Base-by-base conservation (phyloP, 2,329 filamentous ascomycete genomes). In the Aspergillus hiratsukae region DNA sequence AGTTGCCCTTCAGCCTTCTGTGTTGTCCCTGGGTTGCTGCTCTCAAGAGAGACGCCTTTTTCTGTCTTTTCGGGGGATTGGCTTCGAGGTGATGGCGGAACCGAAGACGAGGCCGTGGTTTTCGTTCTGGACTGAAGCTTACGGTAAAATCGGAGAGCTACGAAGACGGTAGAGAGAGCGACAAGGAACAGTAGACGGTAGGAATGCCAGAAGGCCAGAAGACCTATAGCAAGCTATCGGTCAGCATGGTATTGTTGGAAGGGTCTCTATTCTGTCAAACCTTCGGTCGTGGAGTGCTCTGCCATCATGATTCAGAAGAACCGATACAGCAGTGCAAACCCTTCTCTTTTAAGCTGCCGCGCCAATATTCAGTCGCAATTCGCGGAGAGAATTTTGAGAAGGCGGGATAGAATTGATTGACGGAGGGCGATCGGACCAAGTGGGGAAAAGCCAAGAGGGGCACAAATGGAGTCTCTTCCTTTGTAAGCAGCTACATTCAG, bases 131-230 rank as follows among this genome's bases (percentile, higher is more conserved):
- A 52, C 21, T 64, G 64, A 19, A 63, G 52, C 40, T 53, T 64
- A 50, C 64, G 63, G 59, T 66, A 69, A 28, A 58, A 55, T 45
- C 60, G 62, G 6, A 70, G 17, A 25, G 72, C 59, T 41, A 78
- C 58, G 7, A 79, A 62, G 23, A 73, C 58, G 3, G 70, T 70
- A 29, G 72, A 68, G 35, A 74, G 65, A 14, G 70, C 68, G 43
- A 79, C 57, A 41, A 82, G 69, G 41, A 81, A 65, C 11, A 75
- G 72, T 23, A 78, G 66, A 59, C 80, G 76, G 65, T 78, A 75
- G 19, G 67, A 63, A 66, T 81, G 79, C 80, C 80, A 82, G 57
- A 74, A 55, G 58, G 70, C 68, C 55, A 78, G 62, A 9, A 75
- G 48, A 53, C 69, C 76, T 78, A 27, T 2, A 41, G 23, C 3